phyloP scores from a whole-genome alignment of 164 flowering plant genomes.

The Vitis rotundifolia region DNA sequence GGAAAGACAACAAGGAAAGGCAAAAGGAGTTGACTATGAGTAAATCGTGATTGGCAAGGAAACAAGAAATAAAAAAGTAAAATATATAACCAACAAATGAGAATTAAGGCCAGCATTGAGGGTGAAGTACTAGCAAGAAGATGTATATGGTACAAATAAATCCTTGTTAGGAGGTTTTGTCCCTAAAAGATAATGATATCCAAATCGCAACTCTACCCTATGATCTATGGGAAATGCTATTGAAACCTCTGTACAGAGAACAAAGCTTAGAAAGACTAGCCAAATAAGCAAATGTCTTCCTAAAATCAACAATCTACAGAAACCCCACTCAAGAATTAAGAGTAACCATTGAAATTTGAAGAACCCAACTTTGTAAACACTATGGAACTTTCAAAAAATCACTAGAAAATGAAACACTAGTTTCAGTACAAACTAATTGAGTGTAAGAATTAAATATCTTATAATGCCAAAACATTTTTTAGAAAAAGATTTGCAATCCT shows the following conservation, averaged over 20 bases:
- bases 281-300: no score
- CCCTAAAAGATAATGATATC: not conserved
- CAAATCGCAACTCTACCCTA: not conserved
- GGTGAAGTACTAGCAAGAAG: not conserved
- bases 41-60: not conserved
- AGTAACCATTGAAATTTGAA: no score
- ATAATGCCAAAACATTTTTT: no score
- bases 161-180: not conserved
- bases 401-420: no score
- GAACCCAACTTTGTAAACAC: no score
- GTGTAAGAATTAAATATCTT: no score
- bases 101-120: not conserved
- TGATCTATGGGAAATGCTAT: not conserved
- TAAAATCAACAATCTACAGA: no score
- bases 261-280: no score
- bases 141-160: conserved; percentile 24
- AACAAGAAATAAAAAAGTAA: not conserved
- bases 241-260: not conserved
- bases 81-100: not conserved
- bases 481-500: no score
- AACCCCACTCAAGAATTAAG: no score
- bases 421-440: no score
- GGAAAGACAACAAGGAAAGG: not conserved
- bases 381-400: no score
- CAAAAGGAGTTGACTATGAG: not conserved